Percentiles rank a stretch among this genome's conserved stretches.
Conservation (phyloP, 139 green algal species). For the Desmodesmus armatus region DNA sequence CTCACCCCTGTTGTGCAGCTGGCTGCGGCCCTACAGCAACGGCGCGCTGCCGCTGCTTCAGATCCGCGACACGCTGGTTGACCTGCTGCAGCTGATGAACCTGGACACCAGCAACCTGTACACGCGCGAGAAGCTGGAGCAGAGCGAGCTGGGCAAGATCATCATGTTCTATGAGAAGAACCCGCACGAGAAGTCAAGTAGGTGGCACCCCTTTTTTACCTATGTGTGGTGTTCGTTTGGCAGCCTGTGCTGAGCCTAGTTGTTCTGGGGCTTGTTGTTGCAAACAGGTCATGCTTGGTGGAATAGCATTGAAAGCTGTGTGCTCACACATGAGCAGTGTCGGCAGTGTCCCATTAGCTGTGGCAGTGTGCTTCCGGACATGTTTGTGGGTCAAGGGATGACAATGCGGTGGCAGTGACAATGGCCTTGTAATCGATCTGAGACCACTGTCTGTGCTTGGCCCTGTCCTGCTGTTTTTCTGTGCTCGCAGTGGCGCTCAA, state of each 20-base stretch:
- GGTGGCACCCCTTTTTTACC: neutral
- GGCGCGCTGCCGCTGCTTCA: constrained; percentile 12
- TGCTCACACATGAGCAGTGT: neutral
- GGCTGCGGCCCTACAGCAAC: constrained; percentile 37
- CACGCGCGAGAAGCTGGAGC: constrained; percentile 26
- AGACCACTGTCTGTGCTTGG: too few relatives aligned
- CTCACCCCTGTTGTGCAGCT: neutral
- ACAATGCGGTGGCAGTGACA: neutral
- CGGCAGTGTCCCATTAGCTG: too few relatives aligned
- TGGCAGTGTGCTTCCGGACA: neutral
- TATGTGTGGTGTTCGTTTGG: neutral
- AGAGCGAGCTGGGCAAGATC: constrained; percentile 43
- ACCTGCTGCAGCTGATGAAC: constrained; percentile 19
- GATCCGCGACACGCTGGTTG: constrained; percentile 11
- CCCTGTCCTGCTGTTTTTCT: neutral
- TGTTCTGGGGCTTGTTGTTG: neutral
- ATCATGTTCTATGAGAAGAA: constrained; percentile 47
- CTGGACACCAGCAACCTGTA: constrained; percentile 34
- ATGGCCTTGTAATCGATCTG: too few relatives aligned
- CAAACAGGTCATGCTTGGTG: too few relatives aligned
- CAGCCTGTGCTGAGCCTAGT: too few relatives aligned
- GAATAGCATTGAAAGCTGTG: too few relatives aligned
- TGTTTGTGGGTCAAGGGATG: neutral
- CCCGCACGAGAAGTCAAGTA: constrained; percentile 39
- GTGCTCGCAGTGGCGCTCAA: constrained; percentile 20